Conservation (phyloP, 1,139 yeast species). For the Starmera stellimalicola region DNA sequence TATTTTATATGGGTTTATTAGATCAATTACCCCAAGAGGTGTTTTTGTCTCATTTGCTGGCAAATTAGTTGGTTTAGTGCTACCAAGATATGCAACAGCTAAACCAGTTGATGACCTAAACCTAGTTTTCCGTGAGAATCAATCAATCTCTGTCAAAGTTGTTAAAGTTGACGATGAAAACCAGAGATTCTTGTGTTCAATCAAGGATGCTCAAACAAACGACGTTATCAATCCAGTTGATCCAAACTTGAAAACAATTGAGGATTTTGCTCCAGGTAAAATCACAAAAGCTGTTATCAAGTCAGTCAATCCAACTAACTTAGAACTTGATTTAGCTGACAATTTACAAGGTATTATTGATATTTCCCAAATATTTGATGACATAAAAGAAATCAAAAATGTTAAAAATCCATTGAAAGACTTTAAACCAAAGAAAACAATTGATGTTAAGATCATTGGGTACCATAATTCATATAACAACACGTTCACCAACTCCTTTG, state of each 20-base stretch:
- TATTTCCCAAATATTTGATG: constrained; percentile 58
- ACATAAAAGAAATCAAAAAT: constrained; percentile 47
- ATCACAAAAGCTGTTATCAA: constrained; percentile 52
- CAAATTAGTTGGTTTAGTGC: constrained; percentile 71
- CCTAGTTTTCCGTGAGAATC: constrained; percentile 46
- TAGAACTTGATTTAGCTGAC: constrained; percentile 70
- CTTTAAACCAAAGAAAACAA: constrained; percentile 48
- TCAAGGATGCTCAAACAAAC: constrained; percentile 23
- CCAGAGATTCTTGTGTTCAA: constrained; percentile 57
- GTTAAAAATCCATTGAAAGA: constrained; percentile 47
- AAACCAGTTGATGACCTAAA: constrained; percentile 47
- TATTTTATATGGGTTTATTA: constrained; percentile 61
- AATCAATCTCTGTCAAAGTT: constrained; percentile 60
- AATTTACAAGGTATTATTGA: constrained; percentile 77
- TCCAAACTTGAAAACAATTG: constrained; percentile 31
- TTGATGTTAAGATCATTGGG: constrained; percentile 67
- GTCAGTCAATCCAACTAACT: constrained; percentile 62
- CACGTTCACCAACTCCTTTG: constrained; percentile 60
- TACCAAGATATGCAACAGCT: constrained; percentile 64
- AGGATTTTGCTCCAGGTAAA: constrained; percentile 52
- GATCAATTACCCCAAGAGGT: constrained; percentile 69
- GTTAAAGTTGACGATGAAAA: constrained; percentile 58
- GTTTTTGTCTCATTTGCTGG: constrained; percentile 79
- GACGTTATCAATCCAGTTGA: constrained; percentile 52
- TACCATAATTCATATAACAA: constrained; percentile 67